Conservation (phyloP, 2,329 filamentous ascomycete genomes). For the Colletotrichum camelliae region DNA sequence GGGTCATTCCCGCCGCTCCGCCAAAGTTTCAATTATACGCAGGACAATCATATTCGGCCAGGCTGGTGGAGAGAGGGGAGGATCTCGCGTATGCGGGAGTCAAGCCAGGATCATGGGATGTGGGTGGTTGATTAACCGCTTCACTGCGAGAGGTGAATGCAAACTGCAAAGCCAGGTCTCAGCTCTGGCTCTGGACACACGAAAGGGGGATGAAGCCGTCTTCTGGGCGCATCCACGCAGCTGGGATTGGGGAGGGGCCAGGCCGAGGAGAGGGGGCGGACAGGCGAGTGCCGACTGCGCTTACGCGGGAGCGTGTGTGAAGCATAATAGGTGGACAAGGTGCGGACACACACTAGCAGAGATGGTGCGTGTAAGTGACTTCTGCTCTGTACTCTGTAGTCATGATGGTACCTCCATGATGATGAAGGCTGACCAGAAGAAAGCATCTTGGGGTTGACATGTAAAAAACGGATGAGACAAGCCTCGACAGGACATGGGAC, state of each 20-base stretch:
- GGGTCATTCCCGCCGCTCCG: slow-evolving; percentile 16
- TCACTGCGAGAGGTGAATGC: background rate
- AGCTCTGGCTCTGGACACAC: background rate
- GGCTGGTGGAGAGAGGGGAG: background rate
- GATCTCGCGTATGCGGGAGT: slow-evolving; percentile 20
- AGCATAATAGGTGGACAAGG: background rate
- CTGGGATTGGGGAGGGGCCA: background rate
- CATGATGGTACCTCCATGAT: background rate
- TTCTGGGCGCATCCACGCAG: background rate
- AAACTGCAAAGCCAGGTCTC: background rate
- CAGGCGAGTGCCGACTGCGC: slow-evolving; percentile 10
- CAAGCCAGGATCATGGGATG: slow-evolving; percentile 1
- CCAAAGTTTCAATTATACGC: slow-evolving; percentile 23
- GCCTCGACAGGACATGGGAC: background rate
- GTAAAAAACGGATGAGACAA: slow-evolving; percentile 1
- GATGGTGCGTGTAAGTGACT: background rate
- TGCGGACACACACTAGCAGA: background rate
- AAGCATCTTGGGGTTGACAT: background rate
- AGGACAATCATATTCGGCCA: slow-evolving; percentile 14
- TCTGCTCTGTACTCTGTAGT: background rate
- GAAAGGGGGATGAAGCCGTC: background rate
- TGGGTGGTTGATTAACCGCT: background rate
- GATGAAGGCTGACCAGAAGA: background rate
- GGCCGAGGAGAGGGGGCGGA: background rate
- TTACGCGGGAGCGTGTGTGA: slow-evolving; percentile 3